Conservation (phyloP, 164 flowering plant genomes). For the Kalanchoe fedtschenkoi region DNA sequence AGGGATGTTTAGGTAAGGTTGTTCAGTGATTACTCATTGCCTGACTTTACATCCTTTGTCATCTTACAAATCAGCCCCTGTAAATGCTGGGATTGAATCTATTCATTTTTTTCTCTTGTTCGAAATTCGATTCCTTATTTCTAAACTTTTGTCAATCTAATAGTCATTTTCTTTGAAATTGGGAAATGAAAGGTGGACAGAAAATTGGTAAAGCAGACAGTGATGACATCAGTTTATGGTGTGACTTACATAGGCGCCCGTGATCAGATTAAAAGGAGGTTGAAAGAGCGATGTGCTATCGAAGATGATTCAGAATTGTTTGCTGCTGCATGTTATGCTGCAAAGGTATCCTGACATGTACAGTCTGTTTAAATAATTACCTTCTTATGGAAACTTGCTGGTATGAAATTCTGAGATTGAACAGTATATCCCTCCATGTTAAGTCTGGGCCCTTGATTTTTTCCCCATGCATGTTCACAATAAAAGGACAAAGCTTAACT, state of each 20-base stretch:
- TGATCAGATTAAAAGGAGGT: conserved; percentile 80
- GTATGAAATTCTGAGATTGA: no score
- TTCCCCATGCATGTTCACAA: background rate
- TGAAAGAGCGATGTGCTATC: conserved; percentile 61
- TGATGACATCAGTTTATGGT: conserved; percentile 99
- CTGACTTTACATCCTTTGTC: background rate
- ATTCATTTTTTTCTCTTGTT: background rate
- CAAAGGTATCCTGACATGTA: conserved; percentile 46
- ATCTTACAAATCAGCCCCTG: no score
- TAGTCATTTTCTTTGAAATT: background rate
- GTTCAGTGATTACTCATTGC: background rate
- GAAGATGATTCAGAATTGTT: conserved; percentile 51
- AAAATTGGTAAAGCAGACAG: conserved; percentile 96
- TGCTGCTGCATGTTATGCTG: conserved; percentile 81
- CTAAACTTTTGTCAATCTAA: background rate
- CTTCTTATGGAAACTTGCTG: no score
- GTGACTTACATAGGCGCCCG: conserved; percentile 99
- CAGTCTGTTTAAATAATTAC: no score
- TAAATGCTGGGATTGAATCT: no score
- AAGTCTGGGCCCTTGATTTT: no score
- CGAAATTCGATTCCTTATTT: background rate
- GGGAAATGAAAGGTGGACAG: conserved; percentile 52
- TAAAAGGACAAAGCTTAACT: background rate
- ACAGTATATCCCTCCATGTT: no score
- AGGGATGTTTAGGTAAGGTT: background rate